These are phyloP conservation scores for Spongospora subterranea DNA, from an alignment of 208 protist species.

Conservation along the genomic window DNA sequence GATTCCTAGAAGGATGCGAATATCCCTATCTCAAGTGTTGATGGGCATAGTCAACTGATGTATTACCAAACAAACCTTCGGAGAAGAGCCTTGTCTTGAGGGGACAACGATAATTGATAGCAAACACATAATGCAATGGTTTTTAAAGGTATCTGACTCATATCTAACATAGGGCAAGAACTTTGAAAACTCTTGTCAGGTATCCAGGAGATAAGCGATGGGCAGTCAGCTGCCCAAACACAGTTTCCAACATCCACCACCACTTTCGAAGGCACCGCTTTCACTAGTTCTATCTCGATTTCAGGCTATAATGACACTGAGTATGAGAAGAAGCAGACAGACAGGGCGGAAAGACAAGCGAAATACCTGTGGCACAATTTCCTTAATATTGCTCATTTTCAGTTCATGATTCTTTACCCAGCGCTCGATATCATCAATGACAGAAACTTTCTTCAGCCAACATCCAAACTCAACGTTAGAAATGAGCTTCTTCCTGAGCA, in stretches of 20 bases:
- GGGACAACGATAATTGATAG: too few species aligned
- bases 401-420: slow-evolving; percentile 1
- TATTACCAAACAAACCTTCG: too few species aligned
- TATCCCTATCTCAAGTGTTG: background rate
- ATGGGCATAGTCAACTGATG: too few species aligned
- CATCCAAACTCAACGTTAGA: background rate
- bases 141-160: background rate
- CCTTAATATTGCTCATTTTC: background rate
- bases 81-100: too few species aligned
- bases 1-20: slow-evolving; percentile 24
- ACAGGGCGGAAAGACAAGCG: background rate
- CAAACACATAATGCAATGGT: background rate
- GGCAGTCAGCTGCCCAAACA: too few species aligned
- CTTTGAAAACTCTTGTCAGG: too few species aligned
- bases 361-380: background rate
- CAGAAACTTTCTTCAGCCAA: background rate
- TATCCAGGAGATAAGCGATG: too few species aligned
- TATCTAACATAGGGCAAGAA: background rate
- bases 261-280: background rate
- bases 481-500: background rate
- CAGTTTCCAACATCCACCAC: too few species aligned
- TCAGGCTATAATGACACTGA: background rate
- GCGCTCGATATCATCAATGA: background rate
- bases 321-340: background rate
- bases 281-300: background rate